Evolutionary conservation across 2,329 filamentous ascomycete species (phyloP).

Genomic region (Colletotrichum salicis): DNA sequence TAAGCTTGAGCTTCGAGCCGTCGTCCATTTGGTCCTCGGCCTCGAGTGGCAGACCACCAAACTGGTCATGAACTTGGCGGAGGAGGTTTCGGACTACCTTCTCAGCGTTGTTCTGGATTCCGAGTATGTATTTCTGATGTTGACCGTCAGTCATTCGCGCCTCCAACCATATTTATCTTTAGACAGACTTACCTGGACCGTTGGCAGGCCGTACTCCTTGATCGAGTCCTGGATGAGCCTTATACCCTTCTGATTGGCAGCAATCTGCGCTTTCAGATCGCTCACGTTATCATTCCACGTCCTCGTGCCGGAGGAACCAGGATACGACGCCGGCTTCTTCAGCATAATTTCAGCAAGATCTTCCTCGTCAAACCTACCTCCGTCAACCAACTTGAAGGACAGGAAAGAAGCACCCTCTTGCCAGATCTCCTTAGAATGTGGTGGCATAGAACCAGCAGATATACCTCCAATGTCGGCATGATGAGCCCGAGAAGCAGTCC

Average conservation of each 20-base stretch:
- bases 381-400: constrained; percentile 76
- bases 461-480: constrained; percentile 90
- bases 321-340: constrained; percentile 76
- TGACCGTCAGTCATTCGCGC: not conserved
- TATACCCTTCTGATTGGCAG: constrained; percentile 86
- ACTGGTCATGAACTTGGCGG: constrained; percentile 61
- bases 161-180: accelerated
- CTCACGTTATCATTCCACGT: not conserved
- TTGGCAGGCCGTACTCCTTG: constrained; percentile 76
- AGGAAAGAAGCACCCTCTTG: constrained; percentile 72
- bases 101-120: constrained; percentile 27
- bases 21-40: constrained; percentile 84
- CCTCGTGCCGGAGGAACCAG: constrained; percentile 58
- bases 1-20: constrained; percentile 40
- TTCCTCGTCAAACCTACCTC: constrained; percentile 81
- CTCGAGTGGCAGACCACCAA: constrained; percentile 75
- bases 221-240: constrained; percentile 80
- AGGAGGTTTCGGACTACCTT: constrained; percentile 20
- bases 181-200: not conserved
- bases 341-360: constrained; percentile 79
- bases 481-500: constrained; percentile 81
- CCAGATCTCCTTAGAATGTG: constrained; percentile 72
- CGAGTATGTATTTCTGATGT: constrained; percentile 23
- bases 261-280: constrained; percentile 42
- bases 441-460: constrained; percentile 82